Conservation (phyloP, 2,329 filamentous ascomycete genomes). For the Sporothrix dimorphospora region DNA sequence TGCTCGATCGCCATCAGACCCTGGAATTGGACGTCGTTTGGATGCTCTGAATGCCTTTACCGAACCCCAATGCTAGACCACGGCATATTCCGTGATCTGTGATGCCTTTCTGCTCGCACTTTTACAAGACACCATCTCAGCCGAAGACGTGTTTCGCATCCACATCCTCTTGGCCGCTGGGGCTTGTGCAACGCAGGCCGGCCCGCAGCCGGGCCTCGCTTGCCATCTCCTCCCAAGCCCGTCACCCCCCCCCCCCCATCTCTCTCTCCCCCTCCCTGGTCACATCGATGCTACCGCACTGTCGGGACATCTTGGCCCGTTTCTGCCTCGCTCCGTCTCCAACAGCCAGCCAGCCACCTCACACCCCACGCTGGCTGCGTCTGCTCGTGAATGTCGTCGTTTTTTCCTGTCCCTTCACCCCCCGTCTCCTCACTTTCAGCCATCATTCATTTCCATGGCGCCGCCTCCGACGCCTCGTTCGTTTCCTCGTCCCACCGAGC, state of each 20-base stretch:
- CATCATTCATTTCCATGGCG: slow-evolving; percentile 1
- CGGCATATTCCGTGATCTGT: not conserved
- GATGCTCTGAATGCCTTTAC: not conserved
- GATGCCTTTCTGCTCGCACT: not conserved
- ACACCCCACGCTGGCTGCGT: not conserved
- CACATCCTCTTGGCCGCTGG: not conserved
- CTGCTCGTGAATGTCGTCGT: not conserved
- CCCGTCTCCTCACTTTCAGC: not conserved
- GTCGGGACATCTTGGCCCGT: slow-evolving; percentile 1
- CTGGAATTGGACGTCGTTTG: not conserved
- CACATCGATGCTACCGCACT: slow-evolving; percentile 23
- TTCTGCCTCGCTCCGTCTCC: not conserved
- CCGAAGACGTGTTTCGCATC: not conserved
- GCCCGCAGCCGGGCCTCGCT: not conserved
- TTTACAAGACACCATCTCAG: not conserved
- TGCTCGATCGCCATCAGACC: not conserved
- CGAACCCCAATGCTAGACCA: not conserved
- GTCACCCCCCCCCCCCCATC: not conserved
- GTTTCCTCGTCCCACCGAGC: slow-evolving; percentile 10
- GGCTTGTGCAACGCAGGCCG: not conserved
- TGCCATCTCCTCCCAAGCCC: not conserved
- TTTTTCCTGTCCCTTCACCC: not conserved
- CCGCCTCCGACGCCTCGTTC: not conserved
- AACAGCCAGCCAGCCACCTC: not conserved
- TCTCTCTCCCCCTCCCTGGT: not conserved